Percentiles rank a stretch among this genome's conserved stretches.
Conservation (phyloP, 108 stramenopile species). For the Conticribra guillardii region DNA sequence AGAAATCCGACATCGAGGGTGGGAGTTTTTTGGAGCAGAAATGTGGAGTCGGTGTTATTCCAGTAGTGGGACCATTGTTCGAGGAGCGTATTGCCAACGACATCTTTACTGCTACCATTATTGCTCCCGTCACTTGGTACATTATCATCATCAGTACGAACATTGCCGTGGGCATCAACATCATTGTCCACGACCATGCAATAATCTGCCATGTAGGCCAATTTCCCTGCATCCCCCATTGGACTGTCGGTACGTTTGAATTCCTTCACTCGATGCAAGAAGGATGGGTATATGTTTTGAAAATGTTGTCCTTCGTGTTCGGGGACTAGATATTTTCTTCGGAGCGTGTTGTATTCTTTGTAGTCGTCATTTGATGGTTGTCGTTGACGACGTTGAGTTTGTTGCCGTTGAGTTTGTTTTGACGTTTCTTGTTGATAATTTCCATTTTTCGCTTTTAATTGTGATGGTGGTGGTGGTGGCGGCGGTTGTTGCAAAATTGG, state of each 20-base stretch:
- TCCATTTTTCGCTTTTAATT: no score
- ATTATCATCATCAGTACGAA: background rate
- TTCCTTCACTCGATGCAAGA: background rate
- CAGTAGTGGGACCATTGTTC: slow-evolving; percentile 28
- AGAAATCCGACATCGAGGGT: slow-evolving; percentile 29
- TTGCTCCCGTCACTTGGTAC: background rate
- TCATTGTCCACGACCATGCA: slow-evolving; percentile 5
- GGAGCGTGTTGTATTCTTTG: background rate
- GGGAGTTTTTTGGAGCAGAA: slow-evolving; percentile 36
- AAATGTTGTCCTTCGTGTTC: slow-evolving; percentile 40
- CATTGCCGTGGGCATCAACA: no score
- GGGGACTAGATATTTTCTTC: background rate
- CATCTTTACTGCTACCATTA: background rate
- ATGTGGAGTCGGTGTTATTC: slow-evolving; percentile 13
- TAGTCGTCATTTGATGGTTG: background rate
- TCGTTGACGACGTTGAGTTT: no score
- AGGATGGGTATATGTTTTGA: slow-evolving; percentile 30
- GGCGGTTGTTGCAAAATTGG: background rate
- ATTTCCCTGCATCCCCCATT: background rate
- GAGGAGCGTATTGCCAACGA: slow-evolving; percentile 18
- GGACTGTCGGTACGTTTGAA: background rate
- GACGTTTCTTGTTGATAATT: no score
- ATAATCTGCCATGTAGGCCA: slow-evolving; percentile 31
- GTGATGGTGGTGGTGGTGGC: no score
- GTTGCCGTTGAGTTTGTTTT: no score